Conservation (phyloP, 371 early-diverging fungal species). For the Encephalitozoon intestinalis region DNA sequence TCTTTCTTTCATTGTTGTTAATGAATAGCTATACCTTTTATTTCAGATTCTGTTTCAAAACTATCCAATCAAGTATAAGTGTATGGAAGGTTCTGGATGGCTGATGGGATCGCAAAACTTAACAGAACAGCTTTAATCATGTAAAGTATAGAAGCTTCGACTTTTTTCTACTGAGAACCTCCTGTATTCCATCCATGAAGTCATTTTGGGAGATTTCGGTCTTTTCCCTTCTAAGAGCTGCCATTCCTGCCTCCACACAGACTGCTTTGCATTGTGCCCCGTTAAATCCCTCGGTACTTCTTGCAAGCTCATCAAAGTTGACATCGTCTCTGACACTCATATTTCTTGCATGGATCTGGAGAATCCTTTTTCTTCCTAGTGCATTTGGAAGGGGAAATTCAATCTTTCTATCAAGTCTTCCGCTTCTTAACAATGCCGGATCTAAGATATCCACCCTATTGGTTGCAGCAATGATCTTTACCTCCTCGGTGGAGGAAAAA, state of each 20-base stretch:
- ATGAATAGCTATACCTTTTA: neutral
- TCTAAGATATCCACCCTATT: conserved; percentile 99
- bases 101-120: neutral
- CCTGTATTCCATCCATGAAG: conserved; percentile 96
- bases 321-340: conserved; percentile 89
- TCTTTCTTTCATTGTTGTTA: conserved; percentile 37
- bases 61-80: neutral
- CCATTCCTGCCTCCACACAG: conserved; percentile 98
- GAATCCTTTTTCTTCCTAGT: conserved; percentile 90
- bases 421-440: conserved; percentile 94
- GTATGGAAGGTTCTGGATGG: neutral
- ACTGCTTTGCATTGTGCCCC: conserved; percentile 99
- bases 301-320: conserved; percentile 93
- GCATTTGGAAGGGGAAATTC: conserved; percentile 97
- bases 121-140: conserved; percentile 43
- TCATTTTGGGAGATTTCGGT: conserved; percentile 87
- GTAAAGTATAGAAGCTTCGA: conserved; percentile 63
- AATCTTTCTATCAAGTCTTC: conserved; percentile 97
- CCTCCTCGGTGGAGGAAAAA: conserved; percentile 82
- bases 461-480: conserved; percentile 99
- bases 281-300: conserved; percentile 95
- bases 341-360: conserved; percentile 97
- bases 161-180: conserved; percentile 99
- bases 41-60: neutral
- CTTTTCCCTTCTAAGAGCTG: conserved; percentile 82